Evolutionary conservation across 2,329 filamentous ascomycete genomes (phyloP).

Genomic region (Penicillium janthinellum): DNA sequence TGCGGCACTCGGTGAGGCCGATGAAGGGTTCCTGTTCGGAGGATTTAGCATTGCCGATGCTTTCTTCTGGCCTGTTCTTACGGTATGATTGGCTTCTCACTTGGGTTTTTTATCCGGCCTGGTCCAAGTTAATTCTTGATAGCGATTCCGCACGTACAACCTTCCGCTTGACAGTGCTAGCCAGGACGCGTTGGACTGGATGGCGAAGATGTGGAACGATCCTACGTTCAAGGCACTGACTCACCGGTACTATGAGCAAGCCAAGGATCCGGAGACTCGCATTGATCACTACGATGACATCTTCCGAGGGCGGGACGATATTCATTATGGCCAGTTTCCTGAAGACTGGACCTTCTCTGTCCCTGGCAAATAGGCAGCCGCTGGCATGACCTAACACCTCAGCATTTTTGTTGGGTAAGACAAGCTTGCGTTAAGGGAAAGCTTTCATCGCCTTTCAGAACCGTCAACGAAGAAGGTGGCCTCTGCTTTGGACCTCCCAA

Average conservation of each 20-base stretch:
- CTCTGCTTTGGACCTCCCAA: background rate
- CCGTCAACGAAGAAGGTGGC: background rate
- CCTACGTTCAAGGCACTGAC: slow-evolving; percentile 25
- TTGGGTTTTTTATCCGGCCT: background rate
- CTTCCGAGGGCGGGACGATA: slow-evolving; percentile 28
- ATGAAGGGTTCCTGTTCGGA: slow-evolving; percentile 42
- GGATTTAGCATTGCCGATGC: slow-evolving; percentile 43
- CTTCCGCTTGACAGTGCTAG: slow-evolving; percentile 32
- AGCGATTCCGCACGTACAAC: slow-evolving; percentile 39
- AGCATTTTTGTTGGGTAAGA: background rate
- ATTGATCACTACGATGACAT: slow-evolving; percentile 37
- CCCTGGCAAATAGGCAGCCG: slow-evolving; percentile 8
- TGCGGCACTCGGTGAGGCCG: slow-evolving; percentile 25
- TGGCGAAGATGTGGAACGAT: slow-evolving; percentile 40
- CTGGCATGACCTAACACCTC: background rate
- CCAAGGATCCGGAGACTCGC: slow-evolving; percentile 29
- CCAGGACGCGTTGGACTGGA: slow-evolving; percentile 33
- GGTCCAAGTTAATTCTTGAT: background rate
- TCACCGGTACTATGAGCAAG: slow-evolving; percentile 33
- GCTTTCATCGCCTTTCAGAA: background rate
- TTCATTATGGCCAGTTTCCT: slow-evolving; percentile 30
- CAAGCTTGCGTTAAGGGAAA: background rate
- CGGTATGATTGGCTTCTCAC: slow-evolving; percentile 26
- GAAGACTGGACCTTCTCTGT: slow-evolving; percentile 34
- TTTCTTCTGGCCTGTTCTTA: slow-evolving; percentile 44